phyloP scores from a whole-genome alignment of 164 flowering plant species.

The Dillenia suffruticosa region DNA sequence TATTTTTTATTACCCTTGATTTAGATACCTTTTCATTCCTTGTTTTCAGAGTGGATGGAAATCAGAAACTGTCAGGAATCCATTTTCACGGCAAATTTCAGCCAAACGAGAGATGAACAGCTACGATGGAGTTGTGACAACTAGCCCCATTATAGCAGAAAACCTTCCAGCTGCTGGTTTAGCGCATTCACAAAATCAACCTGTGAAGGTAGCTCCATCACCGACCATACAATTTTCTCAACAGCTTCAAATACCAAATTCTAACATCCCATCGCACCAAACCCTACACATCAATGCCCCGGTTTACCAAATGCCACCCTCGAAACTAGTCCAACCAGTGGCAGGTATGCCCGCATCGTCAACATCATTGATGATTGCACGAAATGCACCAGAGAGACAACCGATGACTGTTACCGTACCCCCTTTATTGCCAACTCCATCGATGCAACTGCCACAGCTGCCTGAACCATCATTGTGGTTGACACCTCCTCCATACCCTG shows the following conservation, averaged over 20 bases:
- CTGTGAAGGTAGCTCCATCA: slow-evolving; percentile 9
- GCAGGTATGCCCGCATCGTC: slow-evolving; percentile 14
- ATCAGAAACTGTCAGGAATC: slow-evolving; percentile 32
- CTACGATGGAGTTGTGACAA: neutral
- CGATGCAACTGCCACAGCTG: slow-evolving; percentile 7
- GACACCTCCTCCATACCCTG: slow-evolving; percentile 9
- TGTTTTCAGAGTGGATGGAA: slow-evolving; percentile 62
- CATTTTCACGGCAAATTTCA: slow-evolving; percentile 31
- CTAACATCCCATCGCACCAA: slow-evolving; percentile 15
- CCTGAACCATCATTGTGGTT: slow-evolving; percentile 14
- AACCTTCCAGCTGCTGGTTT: slow-evolving; percentile 6
- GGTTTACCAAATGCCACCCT: slow-evolving; percentile 12
- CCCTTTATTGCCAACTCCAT: slow-evolving; percentile 1
- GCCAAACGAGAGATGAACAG: slow-evolving; percentile 4
- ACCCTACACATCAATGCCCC: neutral
- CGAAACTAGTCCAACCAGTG: slow-evolving; percentile 8
- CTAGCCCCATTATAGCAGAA: slow-evolving; percentile 4
- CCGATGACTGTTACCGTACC: slow-evolving; percentile 7
- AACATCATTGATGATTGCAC: slow-evolving; percentile 12
- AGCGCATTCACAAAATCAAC: slow-evolving; percentile 12
- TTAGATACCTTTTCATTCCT: neutral
- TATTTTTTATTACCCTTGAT: neutral
- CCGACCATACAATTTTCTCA: slow-evolving; percentile 5
- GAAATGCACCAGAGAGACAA: slow-evolving; percentile 16
- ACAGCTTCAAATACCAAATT: slow-evolving; percentile 11